These are phyloP conservation scores for Phytophthora chlamydospora DNA, from an alignment of 352 stramenopile species.

Conservation along the genomic window DNA sequence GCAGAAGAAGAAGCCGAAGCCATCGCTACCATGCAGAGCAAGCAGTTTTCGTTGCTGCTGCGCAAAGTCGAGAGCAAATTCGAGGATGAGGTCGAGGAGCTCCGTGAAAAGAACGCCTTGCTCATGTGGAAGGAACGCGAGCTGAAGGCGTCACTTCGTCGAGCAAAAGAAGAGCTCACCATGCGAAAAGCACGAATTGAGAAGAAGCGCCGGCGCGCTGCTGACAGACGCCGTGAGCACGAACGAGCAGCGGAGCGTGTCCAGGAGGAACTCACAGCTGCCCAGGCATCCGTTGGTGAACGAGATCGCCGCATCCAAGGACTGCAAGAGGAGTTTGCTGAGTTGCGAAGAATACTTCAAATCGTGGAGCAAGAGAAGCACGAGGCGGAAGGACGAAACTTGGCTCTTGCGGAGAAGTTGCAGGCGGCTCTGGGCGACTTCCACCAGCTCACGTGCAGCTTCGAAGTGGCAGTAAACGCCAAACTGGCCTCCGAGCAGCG, in stretches of 20 bases:
- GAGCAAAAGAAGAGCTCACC: conserved; percentile 61
- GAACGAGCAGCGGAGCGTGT: conserved; percentile 55
- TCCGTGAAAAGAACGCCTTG: conserved; percentile 74
- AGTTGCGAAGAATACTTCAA: conserved; percentile 26
- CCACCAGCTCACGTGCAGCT: conserved; percentile 68
- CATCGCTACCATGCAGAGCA: conserved; percentile 36
- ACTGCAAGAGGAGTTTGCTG: conserved; percentile 34
- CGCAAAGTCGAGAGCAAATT: conserved; percentile 83
- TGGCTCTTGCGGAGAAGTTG: conserved; percentile 64
- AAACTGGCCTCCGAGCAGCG: conserved; percentile 58
- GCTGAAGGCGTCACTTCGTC: conserved; percentile 69
- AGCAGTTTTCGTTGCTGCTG: conserved; percentile 70
- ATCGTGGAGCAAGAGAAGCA: conserved; percentile 46
- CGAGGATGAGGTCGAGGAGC: conserved; percentile 74
- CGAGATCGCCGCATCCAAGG: conserved; percentile 14
- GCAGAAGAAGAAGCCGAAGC: conserved; percentile 35
- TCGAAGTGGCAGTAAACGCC: conserved; percentile 56
- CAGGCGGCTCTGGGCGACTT: conserved; percentile 71
- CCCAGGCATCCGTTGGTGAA: conserved; percentile 20
- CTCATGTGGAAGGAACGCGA: conserved; percentile 76
- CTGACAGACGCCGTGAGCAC: conserved; percentile 65
- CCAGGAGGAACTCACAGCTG: conserved; percentile 40
- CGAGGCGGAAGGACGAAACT: conserved; percentile 48
- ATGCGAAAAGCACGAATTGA: conserved; percentile 73
- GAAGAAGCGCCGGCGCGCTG: conserved; percentile 75